Evolutionary conservation across 352 stramenopile species (phyloP), one percentile per base, ranked within the genome.

Genomic region (Thalassiosira ordinaria): DNA sequence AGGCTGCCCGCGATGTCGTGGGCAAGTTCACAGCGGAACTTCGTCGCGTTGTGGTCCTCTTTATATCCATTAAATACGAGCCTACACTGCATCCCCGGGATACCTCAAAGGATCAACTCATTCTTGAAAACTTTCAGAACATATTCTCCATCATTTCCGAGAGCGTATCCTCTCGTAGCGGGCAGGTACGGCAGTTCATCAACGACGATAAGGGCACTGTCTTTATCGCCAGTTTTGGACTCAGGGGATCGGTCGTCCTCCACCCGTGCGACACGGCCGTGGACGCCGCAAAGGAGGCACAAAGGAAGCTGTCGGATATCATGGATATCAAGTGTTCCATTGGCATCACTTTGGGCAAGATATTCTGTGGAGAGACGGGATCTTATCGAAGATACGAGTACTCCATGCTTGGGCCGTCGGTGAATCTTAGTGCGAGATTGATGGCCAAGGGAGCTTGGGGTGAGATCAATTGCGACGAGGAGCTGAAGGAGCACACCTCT

Each of bases 201-300:
- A 75, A 85, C 5, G 83, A 89, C 70, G 83, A 89, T 63, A 89
- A 89, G 69, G 82, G 74, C 52, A 80, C 47, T 74, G 82, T 89
- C 14, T 72, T 89, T 24, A 87, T 89, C 56, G 79, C 69, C n/a
- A 84, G 59, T 14, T 89, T 87, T 75, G 83, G 83, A 44, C 65
- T 89, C 5, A 18, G 82, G 7, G 82, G 82, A 29, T 86, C 82
- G 8, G 71, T 69, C 6, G 49, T 62, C 22, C 49, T 80, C 20
- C 39, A 73, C 63, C 52, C 63, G 49, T 46, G 62, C 8, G 51
- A 60, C 22, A 68, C 47, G n/a, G 71, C 71, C 16, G 47, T 80
- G 1, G 62, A 74, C 56, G 71, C 71, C 37, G 71, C 71, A 9
- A 41, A 65, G 55, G 63, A 80, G n/a, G 63, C 63, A 18, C 61